Evolutionary conservation across 345 rosid species (phyloP).

Genomic region (Eucalyptus coolabah): DNA sequence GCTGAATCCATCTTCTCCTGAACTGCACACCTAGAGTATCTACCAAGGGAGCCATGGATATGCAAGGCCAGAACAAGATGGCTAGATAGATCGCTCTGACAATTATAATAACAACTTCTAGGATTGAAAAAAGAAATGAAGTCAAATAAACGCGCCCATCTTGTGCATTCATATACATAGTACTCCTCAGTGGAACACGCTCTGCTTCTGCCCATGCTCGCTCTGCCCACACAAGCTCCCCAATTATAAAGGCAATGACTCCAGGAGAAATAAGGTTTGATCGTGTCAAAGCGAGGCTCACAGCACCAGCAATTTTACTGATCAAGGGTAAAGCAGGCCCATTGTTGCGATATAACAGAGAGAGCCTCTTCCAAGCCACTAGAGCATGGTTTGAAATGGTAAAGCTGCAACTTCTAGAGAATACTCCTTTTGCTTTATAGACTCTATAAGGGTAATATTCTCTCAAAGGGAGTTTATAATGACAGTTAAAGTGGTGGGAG

Average conservation of each 20-base stretch:
- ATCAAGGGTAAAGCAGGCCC: conserved; percentile 17
- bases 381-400: conserved; percentile 17
- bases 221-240: conserved; percentile 53
- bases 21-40: conserved; percentile 43
- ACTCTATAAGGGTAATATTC: neutral
- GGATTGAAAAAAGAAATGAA: conserved; percentile 21
- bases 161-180: conserved; percentile 43
- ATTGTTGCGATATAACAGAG: conserved; percentile 13
- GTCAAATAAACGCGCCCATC: conserved; percentile 46
- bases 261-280: conserved; percentile 54
- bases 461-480: neutral
- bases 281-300: conserved; percentile 61
- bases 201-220: conserved; percentile 23
- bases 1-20: conserved; percentile 52
- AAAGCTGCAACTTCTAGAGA: neutral
- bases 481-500: neutral
- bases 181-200: conserved; percentile 19
- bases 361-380: conserved; percentile 53
- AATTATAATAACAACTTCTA: conserved; percentile 43
- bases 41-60: conserved; percentile 65
- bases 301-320: conserved; percentile 60
- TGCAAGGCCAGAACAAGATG: conserved; percentile 60
- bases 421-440: neutral
- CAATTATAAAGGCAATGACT: conserved; percentile 38
- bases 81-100: conserved; percentile 68